Conservation (phyloP, 2,329 filamentous ascomycete genomes). For the Scortechinia acanthostroma region DNA sequence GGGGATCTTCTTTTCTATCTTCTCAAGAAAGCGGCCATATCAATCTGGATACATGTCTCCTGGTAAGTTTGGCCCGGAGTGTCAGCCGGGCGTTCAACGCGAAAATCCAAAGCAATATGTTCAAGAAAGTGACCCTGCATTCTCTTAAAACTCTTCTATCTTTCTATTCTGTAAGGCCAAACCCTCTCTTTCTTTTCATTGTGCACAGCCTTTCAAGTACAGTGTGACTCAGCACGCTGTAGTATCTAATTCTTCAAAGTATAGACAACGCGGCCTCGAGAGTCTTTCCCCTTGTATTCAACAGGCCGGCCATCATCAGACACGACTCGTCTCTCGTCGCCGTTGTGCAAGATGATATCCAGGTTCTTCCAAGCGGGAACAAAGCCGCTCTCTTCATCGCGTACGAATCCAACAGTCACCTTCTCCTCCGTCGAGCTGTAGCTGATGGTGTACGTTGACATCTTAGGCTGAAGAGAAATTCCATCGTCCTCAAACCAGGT, state of each 20-base stretch:
- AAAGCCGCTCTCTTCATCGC: slow-evolving; percentile 21
- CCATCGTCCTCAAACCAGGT: slow-evolving; percentile 37
- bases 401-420: slow-evolving; percentile 15
- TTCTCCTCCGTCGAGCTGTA: slow-evolving; percentile 11
- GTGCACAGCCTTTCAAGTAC: too few species aligned
- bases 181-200: too few species aligned
- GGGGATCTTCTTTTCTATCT: too few species aligned
- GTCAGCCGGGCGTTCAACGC: too few species aligned
- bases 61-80: too few species aligned
- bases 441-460: slow-evolving; percentile 19
- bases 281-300: slow-evolving; percentile 9
- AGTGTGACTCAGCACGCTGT: too few species aligned
- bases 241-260: not conserved
- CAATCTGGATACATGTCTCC: too few species aligned
- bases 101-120: too few species aligned
- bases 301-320: slow-evolving; percentile 5
- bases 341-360: slow-evolving; percentile 18
- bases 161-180: too few species aligned
- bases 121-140: too few species aligned
- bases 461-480: slow-evolving; percentile 18
- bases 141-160: too few species aligned
- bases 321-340: slow-evolving; percentile 14
- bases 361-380: slow-evolving; percentile 21
- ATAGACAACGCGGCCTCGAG: slow-evolving; percentile 6
- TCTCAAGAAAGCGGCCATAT: too few species aligned